Evolutionary conservation across 257 asterid genomes (phyloP), one percentile per base, ranked within the genome.

Genomic region (Verbascum thapsus): DNA sequence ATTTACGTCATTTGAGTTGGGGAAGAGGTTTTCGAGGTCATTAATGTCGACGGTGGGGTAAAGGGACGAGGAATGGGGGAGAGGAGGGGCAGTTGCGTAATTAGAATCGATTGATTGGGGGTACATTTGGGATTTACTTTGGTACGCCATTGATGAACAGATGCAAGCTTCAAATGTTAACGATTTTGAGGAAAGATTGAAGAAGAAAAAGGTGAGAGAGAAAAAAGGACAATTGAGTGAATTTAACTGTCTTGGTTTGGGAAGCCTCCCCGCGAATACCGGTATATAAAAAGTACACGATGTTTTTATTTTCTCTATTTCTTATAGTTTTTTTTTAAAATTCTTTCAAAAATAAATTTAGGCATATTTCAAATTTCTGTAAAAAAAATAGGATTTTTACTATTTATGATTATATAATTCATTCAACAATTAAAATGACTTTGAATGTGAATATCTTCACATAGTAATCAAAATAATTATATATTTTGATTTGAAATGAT

Each of bases 41-140:
- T 64, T 58, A 69, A 65, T 66, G 59, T 85, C 85, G 67, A 88
- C 63, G 42, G 72, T 62, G 53, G 94, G 96, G 67, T 87, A 83
- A 54, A 78, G 78, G 16, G 88, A 58, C 10, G 72, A 38, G 16
- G 77, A 53, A 13, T 66, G 34, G 35, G 56, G 70, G 58, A 19
- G 67, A 44, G 84, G 65, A 54, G 61, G 69, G 60, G 67, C 70
- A 16, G 80, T 8, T 61, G 72, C 74, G 45, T 43, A 49, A 58
- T 72, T 59, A 1, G 84, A 60, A 39, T 76, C 81, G 67, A 72
- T 57, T 12, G 77, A 62, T 61, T 76, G 74, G 44, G 95, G 95
- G 76, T 90, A 90, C 80, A 85, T 76, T 38, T 81, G 82, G 44
- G 78, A 44, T 52, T 78, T 83, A 51, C 57, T 53, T 16, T 67